Conservation (phyloP, 371 early-diverging fungal genomes). For the Dichotomocladium elegans region DNA sequence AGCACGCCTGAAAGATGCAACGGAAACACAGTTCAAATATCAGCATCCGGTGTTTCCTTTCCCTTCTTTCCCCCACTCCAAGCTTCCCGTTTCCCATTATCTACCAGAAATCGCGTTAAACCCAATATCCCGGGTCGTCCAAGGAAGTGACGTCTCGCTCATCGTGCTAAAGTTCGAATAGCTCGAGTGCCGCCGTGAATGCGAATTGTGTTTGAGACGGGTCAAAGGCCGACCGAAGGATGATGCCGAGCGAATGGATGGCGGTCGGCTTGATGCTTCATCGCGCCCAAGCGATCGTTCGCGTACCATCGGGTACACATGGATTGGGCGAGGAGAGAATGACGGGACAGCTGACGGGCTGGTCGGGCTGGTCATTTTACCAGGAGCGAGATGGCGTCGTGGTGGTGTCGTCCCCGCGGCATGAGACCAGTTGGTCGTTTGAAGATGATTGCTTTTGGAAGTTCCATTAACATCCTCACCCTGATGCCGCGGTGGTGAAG, state of each 20-base stretch:
- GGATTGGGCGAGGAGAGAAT: slow-evolving; percentile 6
- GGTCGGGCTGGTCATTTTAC: not conserved
- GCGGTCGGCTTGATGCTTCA: slow-evolving; percentile 26
- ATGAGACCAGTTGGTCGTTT: not conserved
- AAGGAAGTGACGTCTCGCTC: slow-evolving; percentile 59
- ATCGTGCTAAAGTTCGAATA: slow-evolving; percentile 59
- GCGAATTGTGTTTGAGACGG: slow-evolving; percentile 25
- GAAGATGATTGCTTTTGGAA: not conserved
- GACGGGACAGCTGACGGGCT: not conserved
- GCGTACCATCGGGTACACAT: slow-evolving; percentile 16
- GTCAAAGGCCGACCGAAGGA: slow-evolving; percentile 30
- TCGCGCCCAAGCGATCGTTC: slow-evolving; percentile 39
- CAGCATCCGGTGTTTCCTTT: too few species aligned
- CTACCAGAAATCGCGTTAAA: slow-evolving; percentile 57
- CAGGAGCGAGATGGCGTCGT: slow-evolving; percentile 8
- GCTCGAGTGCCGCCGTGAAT: slow-evolving; percentile 47
- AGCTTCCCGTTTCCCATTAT: not conserved
- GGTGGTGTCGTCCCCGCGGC: not conserved
- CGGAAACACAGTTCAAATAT: too few species aligned
- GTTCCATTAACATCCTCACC: not conserved
- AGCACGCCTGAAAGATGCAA: slow-evolving; percentile 44
- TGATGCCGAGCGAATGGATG: slow-evolving; percentile 41
- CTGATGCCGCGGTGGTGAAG: not conserved
- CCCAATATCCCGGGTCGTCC: slow-evolving; percentile 64
- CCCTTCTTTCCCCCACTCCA: too few species aligned